Evolutionary conservation across 2,329 filamentous ascomycete species (phyloP).

Genomic region (Penicillium griseofulvum): DNA sequence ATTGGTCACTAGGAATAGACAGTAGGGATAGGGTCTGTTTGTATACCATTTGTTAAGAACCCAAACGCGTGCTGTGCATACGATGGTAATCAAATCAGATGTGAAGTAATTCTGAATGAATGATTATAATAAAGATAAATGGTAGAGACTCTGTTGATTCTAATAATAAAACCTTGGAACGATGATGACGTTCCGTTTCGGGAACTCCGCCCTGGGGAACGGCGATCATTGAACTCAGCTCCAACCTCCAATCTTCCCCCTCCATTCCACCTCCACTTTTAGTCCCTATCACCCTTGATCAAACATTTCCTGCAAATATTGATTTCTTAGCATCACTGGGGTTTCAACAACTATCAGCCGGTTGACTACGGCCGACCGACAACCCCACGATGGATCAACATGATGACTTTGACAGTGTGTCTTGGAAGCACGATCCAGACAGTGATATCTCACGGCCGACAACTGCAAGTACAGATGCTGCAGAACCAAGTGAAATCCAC

Average conservation of each 20-base stretch:
- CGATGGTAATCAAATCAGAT: neutral
- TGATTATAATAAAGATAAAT: neutral
- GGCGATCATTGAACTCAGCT: slow-evolving; percentile 24
- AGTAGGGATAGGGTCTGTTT: slow-evolving; percentile 5
- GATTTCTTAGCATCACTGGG: neutral
- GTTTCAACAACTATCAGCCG: slow-evolving; percentile 14
- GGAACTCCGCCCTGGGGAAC: slow-evolving; percentile 26
- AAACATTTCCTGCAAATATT: neutral
- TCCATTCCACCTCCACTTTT: slow-evolving; percentile 9
- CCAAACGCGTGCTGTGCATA: slow-evolving; percentile 7
- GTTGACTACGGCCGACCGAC: slow-evolving; percentile 17
- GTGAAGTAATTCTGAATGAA: neutral
- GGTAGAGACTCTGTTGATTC: neutral
- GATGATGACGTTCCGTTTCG: slow-evolving; percentile 25
- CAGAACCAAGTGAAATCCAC: slow-evolving; percentile 34
- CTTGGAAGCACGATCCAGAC: slow-evolving; percentile 67
- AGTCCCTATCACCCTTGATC: neutral
- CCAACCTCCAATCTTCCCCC: slow-evolving; percentile 16
- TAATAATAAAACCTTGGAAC: slow-evolving; percentile 8
- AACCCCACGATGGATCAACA: slow-evolving; percentile 45
- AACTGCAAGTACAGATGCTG: slow-evolving; percentile 42
- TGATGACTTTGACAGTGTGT: slow-evolving; percentile 78
- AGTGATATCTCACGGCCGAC: slow-evolving; percentile 45
- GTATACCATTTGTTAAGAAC: slow-evolving; percentile 12
- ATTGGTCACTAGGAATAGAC: slow-evolving; percentile 8